Percentiles rank a stretch among this genome's conserved stretches.
These are phyloP conservation scores for Taphrina communis DNA, from an alignment of 1,139 yeast species.

Conservation along the genomic window DNA sequence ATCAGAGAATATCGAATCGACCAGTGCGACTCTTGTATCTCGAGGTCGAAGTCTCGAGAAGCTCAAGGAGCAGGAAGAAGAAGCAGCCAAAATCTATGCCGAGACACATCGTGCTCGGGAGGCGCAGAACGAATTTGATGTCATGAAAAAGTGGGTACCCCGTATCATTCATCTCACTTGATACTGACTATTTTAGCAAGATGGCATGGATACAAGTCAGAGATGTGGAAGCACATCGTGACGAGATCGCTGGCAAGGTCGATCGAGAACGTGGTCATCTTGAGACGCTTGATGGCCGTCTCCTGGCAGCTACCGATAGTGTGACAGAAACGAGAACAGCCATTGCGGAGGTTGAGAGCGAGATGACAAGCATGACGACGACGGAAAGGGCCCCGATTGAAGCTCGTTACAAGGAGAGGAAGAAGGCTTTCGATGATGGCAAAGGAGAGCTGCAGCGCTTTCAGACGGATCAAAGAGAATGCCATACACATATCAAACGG, in stretches of 20 bases:
- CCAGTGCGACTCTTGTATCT: constrained; percentile 34
- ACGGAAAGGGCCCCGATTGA: constrained; percentile 17
- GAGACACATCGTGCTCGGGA: constrained; percentile 51
- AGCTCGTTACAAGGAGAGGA: constrained; percentile 1
- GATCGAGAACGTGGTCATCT: constrained; percentile 10
- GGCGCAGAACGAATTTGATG: constrained; percentile 38
- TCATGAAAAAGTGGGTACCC: constrained; percentile 42
- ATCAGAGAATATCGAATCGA: constrained; percentile 47
- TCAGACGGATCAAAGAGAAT: constrained; percentile 20
- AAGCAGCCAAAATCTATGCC: constrained; percentile 51
- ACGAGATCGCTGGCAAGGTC: constrained; percentile 12
- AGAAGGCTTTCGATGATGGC: constrained; percentile 14
- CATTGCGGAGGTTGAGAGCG: constrained; percentile 17
- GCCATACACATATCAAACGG: constrained; percentile 24
- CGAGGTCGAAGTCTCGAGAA: constrained; percentile 30
- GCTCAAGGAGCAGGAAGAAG: constrained; percentile 39
- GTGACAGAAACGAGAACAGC: background rate
- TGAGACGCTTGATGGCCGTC: constrained; percentile 12
- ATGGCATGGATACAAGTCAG: constrained; percentile 42
- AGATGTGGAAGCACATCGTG: constrained; percentile 56
- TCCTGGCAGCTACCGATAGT: background rate
- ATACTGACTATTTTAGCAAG: constrained; percentile 28
- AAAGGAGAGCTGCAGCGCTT: constrained; percentile 16
- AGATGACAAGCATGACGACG: constrained; percentile 4
- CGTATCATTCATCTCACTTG: background rate